Conservation (phyloP, 345 rosid genomes). For the Salix caprea region DNA sequence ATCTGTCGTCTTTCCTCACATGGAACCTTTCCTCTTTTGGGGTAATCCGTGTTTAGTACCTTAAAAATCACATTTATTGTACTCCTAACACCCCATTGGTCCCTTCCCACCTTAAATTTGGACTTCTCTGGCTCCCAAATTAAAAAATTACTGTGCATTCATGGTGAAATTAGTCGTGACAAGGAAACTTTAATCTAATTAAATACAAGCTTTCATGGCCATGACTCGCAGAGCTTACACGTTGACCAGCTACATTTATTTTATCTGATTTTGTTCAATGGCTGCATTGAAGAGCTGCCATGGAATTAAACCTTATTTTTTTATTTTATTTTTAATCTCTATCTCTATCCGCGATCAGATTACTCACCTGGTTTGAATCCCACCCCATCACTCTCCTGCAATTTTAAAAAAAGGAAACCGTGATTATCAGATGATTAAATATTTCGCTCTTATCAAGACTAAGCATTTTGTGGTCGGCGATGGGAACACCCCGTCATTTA, state of each 20-base stretch:
- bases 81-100: background rate
- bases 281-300: background rate
- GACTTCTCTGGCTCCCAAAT: background rate
- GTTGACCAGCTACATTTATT: background rate
- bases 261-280: background rate
- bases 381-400: background rate
- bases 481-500: too few species aligned
- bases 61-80: background rate
- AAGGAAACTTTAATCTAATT: background rate
- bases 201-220: background rate
- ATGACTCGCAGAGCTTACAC: background rate
- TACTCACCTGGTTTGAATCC: background rate
- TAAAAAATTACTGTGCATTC: background rate
- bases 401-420: background rate
- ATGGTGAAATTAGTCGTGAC: background rate
- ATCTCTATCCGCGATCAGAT: background rate
- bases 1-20: slow-evolving; percentile 3
- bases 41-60: background rate
- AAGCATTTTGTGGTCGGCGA: too few species aligned
- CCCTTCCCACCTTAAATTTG: background rate
- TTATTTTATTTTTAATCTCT: too few species aligned
- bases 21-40: slow-evolving; percentile 37
- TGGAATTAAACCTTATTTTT: background rate
- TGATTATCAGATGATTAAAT: background rate
- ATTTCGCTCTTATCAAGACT: background rate